These are phyloP conservation scores for Hypoxylon sp. DNA, from an alignment of 2,329 filamentous ascomycete genomes.

Conservation along the genomic window DNA sequence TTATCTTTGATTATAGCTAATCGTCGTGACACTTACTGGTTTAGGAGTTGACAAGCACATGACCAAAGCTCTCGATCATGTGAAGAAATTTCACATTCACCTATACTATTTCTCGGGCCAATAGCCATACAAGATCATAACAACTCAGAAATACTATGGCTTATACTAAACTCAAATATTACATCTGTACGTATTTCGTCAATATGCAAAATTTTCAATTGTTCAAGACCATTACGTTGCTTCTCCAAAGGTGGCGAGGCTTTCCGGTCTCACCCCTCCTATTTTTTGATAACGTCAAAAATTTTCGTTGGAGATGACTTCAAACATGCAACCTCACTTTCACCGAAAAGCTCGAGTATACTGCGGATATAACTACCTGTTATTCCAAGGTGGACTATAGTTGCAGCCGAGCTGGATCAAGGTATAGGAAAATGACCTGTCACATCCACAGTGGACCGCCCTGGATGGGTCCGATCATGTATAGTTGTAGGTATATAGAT, in stretches of 20 bases:
- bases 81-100: neutral
- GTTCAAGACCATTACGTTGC: neutral
- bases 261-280: neutral
- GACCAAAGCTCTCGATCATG: too few relatives aligned
- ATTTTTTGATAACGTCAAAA: neutral
- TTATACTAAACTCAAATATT: neutral
- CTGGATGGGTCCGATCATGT: slow-evolving; percentile 11
- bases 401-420: slow-evolving; percentile 2
- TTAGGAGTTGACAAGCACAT: too few relatives aligned
- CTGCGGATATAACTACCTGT: slow-evolving; percentile 1
- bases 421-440: slow-evolving; percentile 30
- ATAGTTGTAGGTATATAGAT: slow-evolving; percentile 4
- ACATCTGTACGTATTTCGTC: too few relatives aligned
- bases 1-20: too few relatives aligned
- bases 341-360: neutral
- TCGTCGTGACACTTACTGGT: too few relatives aligned
- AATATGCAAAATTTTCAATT: neutral
- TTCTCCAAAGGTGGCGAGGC: neutral
- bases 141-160: neutral
- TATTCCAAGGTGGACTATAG: slow-evolving; percentile 18
- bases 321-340: neutral
- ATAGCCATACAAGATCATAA: too few relatives aligned
- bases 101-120: neutral
- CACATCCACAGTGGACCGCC: slow-evolving; percentile 25
- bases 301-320: neutral